Conservation (phyloP, 2,329 filamentous ascomycete species). For the Dryadomyces quercus-mongolicae region DNA sequence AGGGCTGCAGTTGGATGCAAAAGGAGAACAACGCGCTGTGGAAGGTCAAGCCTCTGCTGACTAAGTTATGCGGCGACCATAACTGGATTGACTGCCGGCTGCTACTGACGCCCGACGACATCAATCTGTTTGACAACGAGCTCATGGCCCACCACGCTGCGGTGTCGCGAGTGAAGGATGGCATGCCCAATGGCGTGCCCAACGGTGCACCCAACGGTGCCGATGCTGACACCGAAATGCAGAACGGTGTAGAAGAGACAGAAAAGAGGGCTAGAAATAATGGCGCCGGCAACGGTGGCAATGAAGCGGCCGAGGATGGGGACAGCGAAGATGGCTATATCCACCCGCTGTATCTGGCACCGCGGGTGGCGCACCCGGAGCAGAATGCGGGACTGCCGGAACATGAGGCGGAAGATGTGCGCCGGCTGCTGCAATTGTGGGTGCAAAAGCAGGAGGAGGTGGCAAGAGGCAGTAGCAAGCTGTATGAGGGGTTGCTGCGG, state of each 20-base stretch:
- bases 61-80: conserved; percentile 62
- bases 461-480: conserved; percentile 53
- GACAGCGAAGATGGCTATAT: conserved; percentile 32
- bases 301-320: neutral
- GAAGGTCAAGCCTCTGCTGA: conserved; percentile 62
- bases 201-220: neutral
- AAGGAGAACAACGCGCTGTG: conserved; percentile 63
- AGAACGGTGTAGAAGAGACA: neutral
- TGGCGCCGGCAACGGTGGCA: neutral
- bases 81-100: conserved; percentile 51
- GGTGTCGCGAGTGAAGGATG: neutral
- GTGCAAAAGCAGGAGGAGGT: conserved; percentile 82
- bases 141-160: conserved; percentile 22
- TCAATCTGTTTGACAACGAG: conserved; percentile 39
- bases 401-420: conserved; percentile 65
- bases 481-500: conserved; percentile 59
- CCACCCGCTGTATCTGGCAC: conserved; percentile 63
- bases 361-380: conserved; percentile 49
- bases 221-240: neutral
- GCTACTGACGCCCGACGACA: conserved; percentile 44
- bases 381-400: conserved; percentile 60
- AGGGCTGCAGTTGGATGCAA: conserved; percentile 59
- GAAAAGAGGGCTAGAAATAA: neutral
- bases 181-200: neutral
- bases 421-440: conserved; percentile 60